Base-by-base conservation (phyloP, 1,284 basidiomycete genomes). In the Sanghuangporus sanghuang region DNA sequence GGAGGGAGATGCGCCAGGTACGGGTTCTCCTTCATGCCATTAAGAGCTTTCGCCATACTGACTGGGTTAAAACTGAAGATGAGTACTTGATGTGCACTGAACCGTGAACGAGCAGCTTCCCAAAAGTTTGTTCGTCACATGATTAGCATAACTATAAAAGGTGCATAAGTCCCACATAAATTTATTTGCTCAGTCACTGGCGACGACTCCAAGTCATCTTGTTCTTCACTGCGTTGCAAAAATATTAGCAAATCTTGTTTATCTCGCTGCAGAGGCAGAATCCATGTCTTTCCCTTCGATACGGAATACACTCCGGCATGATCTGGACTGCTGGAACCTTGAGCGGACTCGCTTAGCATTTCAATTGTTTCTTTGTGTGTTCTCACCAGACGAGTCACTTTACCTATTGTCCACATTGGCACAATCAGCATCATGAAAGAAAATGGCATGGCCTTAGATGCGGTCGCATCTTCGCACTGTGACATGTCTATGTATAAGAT, bases 1-100 rank as follows among this genome's bases (percentile, higher is more conserved):
- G 75, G 69, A 7, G 69, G 67, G 38, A 76, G 69, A 68, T 86
- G 81, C 0, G 83, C 79, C 9, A 87, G 78, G 69, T 87, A 88
- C 9, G 83, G 84, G 66, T 87, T 87, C 64, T 83, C 81, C 39
- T 66, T 67, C 27, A 32, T 50, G 40, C 59, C 59, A 44, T 61
- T 61, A 27, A 44, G n/a, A 38, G 35, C 11, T 23, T 49, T 57
- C 18, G 61, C 14, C 61, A 62, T 62, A 7, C 21, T 46, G 44
- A n/a, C 44, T n/a, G 16, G 14, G 6, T 18, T 42, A 11, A 9
- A 42, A 18, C 44, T 11, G 44, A 46, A 18, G 44, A 46, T n/a
- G 11, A n/a, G 44, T 18, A n/a, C 44, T 46, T 3, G 44, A 46
- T n/a, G 44, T n/a, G 16, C 16, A 46, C 44, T n/a, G 23, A n/a